Evolutionary conservation across 2,329 filamentous ascomycete genomes (phyloP).

Genomic region (Pseudogymnoascus sp.): DNA sequence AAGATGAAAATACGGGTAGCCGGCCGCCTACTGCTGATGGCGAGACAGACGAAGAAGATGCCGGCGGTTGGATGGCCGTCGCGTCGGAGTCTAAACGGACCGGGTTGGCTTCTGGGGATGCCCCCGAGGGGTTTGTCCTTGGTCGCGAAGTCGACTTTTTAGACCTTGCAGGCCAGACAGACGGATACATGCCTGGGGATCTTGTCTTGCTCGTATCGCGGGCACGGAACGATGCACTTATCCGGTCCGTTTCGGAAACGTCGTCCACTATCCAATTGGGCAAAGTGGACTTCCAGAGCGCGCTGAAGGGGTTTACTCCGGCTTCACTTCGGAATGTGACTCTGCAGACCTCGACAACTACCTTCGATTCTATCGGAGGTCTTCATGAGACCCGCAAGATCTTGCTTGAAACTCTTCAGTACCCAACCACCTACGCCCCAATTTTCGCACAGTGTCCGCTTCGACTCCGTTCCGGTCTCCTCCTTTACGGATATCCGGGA

Average conservation of each 20-base stretch:
- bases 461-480: slow-evolving; percentile 81
- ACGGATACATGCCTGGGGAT: slow-evolving; percentile 97
- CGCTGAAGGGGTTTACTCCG: slow-evolving; percentile 86
- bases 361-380: slow-evolving; percentile 86
- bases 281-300: slow-evolving; percentile 69
- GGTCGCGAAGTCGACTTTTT: slow-evolving; percentile 78
- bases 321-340: slow-evolving; percentile 91
- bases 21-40: slow-evolving; percentile 47
- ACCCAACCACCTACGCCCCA: slow-evolving; percentile 94
- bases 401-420: slow-evolving; percentile 90
- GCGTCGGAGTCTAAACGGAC: slow-evolving; percentile 47
- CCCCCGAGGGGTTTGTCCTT: slow-evolving; percentile 58
- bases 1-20: slow-evolving; percentile 37
- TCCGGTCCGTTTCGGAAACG: slow-evolving; percentile 59
- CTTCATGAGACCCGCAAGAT: slow-evolving; percentile 77
- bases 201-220: slow-evolving; percentile 76
- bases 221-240: slow-evolving; percentile 85
- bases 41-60: slow-evolving; percentile 44
- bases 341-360: slow-evolving; percentile 84
- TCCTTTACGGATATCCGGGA: slow-evolving; percentile 90
- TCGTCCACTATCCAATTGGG: slow-evolving; percentile 54
- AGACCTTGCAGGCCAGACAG: slow-evolving; percentile 85
- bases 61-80: slow-evolving; percentile 66
- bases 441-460: slow-evolving; percentile 95
- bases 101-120: slow-evolving; percentile 28